Evolutionary conservation across 192 early-diverging fungal species (phyloP).

Genomic region (Coemansia sp.): DNA sequence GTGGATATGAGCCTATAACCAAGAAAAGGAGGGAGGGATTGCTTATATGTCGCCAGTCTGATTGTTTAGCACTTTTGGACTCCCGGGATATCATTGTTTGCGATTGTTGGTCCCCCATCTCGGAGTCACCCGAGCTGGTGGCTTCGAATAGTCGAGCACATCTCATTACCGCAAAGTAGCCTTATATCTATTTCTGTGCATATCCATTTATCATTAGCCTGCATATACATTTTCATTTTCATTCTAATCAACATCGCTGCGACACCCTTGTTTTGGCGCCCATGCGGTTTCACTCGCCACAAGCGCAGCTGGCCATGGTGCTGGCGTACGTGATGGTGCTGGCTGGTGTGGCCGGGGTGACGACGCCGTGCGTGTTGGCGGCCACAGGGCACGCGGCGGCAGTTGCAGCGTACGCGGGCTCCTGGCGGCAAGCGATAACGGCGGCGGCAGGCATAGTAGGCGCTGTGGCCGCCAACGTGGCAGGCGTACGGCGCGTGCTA

Average conservation of each 20-base stretch:
- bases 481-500: conserved; percentile 5
- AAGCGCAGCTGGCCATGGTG: conserved; percentile 14
- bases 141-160: no score
- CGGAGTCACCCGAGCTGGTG: no score
- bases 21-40: no score
- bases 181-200: not conserved
- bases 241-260: not conserved
- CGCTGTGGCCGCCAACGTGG: conserved; percentile 5
- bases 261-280: not conserved
- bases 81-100: no score
- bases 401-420: not conserved
- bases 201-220: not conserved
- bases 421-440: conserved; percentile 11
- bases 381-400: not conserved
- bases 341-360: not conserved
- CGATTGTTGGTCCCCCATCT: no score
- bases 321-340: conserved; percentile 4
- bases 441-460: conserved; percentile 1
- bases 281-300: conserved; percentile 19
- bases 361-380: conserved; percentile 2
- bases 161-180: no score
- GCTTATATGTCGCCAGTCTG: no score
- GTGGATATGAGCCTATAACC: conserved; percentile 44
- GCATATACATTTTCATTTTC: not conserved
- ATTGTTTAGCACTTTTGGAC: no score